phyloP scores from a whole-genome alignment of 495 filamentous ascomycete species.

The Hypomontagnella monticulosa region DNA sequence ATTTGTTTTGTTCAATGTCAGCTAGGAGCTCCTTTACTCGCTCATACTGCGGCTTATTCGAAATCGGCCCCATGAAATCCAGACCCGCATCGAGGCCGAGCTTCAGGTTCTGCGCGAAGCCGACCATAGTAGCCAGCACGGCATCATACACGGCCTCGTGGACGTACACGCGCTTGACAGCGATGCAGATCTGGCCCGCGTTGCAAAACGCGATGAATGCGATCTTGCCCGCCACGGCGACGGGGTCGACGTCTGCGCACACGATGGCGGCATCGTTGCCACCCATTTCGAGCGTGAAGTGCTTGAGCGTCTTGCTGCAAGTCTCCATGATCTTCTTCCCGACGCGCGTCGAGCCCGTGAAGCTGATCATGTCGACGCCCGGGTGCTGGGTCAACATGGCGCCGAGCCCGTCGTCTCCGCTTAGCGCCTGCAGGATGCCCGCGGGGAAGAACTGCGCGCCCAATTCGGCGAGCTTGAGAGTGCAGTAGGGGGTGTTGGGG shows the following conservation, averaged over 20 bases:
- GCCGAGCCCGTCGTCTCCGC: too few species aligned
- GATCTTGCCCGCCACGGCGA: slow-evolving; percentile 59
- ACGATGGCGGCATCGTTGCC: slow-evolving; percentile 70
- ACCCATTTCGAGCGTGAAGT: slow-evolving; percentile 65
- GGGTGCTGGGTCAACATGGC: not conserved
- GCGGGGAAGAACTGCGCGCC: slow-evolving; percentile 56
- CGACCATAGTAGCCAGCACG: slow-evolving; percentile 54
- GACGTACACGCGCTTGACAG: slow-evolving; percentile 67
- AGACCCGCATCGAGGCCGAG: not conserved
- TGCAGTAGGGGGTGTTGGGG: slow-evolving; percentile 67
- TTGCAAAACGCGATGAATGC: slow-evolving; percentile 59
- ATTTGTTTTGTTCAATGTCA: slow-evolving; percentile 52
- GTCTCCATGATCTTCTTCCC: slow-evolving; percentile 45
- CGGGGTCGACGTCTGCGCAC: slow-evolving; percentile 64
- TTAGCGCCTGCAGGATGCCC: too few species aligned
- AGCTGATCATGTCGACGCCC: not conserved
- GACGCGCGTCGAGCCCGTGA: not conserved
- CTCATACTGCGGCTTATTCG: slow-evolving; percentile 61
- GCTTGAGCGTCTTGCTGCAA: slow-evolving; percentile 64
- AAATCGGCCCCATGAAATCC: slow-evolving; percentile 49
- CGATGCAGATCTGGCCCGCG: slow-evolving; percentile 66
- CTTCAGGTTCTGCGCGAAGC: slow-evolving; percentile 22
- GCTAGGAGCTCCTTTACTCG: slow-evolving; percentile 56
- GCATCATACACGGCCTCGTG: slow-evolving; percentile 65
- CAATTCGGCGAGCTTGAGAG: slow-evolving; percentile 67